These are phyloP conservation scores for Mimosa bimucronata DNA, from an alignment of 306 rosid genomes.

Conservation along the genomic window DNA sequence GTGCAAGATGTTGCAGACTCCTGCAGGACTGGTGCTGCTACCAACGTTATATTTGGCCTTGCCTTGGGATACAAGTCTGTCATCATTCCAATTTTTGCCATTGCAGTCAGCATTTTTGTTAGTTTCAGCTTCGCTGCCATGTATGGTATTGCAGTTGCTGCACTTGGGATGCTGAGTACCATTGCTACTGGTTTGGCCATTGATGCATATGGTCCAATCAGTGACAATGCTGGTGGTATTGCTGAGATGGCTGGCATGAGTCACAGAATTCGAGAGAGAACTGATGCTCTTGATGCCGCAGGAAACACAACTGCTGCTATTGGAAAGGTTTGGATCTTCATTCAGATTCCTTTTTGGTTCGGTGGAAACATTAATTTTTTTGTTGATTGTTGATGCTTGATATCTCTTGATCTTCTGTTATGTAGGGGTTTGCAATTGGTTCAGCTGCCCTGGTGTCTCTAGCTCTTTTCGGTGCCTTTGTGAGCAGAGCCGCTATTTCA, in stretches of 20 bases:
- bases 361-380: background rate
- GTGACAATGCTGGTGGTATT: constrained; percentile 98
- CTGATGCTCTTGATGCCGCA: constrained; percentile 98
- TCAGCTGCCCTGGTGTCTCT: constrained; percentile 97
- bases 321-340: constrained; percentile 70
- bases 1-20: constrained; percentile 99
- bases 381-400: constrained; percentile 17
- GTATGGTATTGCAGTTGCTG: constrained; percentile 97
- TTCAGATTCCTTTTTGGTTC: background rate
- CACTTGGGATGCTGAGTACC: constrained; percentile 97
- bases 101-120: constrained; percentile 82
- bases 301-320: constrained; percentile 99
- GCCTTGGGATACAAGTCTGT: constrained; percentile 99
- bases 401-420: constrained; percentile 20
- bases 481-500: constrained; percentile 78
- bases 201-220: constrained; percentile 97
- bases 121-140: constrained; percentile 97
- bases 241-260: constrained; percentile 99
- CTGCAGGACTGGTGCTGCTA: constrained; percentile 98
- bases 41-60: constrained; percentile 95
- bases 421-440: constrained; percentile 92
- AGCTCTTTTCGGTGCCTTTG: constrained; percentile 98
- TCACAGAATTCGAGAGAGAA: constrained; percentile 90
- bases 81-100: constrained; percentile 95
- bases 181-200: constrained; percentile 97